Base-by-base conservation (phyloP, 306 rosid genomes). In the Malus sylvestris region DNA sequence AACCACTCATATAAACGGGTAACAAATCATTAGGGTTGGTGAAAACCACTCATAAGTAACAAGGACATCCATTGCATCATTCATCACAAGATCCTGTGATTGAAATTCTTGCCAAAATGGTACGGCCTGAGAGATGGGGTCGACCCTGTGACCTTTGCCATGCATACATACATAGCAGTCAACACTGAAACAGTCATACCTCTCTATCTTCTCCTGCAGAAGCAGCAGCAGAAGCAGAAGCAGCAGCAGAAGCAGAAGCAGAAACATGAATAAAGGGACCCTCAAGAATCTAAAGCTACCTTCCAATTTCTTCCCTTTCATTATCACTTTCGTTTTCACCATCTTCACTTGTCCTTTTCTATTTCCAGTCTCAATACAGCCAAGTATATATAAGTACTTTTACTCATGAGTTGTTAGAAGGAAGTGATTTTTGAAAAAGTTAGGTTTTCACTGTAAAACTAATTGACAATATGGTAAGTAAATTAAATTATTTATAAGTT, bases 281-380 rank as follows among this genome's bases (percentile, higher is more conserved):
- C 78, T 51, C 76, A 35, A 86, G 91, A 85, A 85, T 88, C 91
- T 82, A 80, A 76, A 70, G 71, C 72, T 22, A 18, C 70, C 75
- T 4, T 25, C 76, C 25, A 53, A 63, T 74, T 23, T 68, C 58
- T 76, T 53, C 72, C 57, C 73, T 76, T 67, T 74, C 81, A 63
- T 44, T 61, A 18, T 51, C 72, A 15, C 72, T 45, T 67, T 55
- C 76, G 19, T 53, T 70, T 73, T 73, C 73, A 68, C 69, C 69
- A 44, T 42, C 72, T 29, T 51, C 57, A 33, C 15, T 23, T 68
- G 71, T 74, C 79, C 57, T 40, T 66, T 72, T 78, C 62, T 8
- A 57, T 25, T 83, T 74, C 67, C 15, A 14, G 44, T 18, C 62
- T 61, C 72, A 61, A 38, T 62, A 76, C 55, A 11, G 16, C 58